Evolutionary conservation across 495 filamentous ascomycete genomes (phyloP).

Genomic region (Umbilicaria muhlenbergii): DNA sequence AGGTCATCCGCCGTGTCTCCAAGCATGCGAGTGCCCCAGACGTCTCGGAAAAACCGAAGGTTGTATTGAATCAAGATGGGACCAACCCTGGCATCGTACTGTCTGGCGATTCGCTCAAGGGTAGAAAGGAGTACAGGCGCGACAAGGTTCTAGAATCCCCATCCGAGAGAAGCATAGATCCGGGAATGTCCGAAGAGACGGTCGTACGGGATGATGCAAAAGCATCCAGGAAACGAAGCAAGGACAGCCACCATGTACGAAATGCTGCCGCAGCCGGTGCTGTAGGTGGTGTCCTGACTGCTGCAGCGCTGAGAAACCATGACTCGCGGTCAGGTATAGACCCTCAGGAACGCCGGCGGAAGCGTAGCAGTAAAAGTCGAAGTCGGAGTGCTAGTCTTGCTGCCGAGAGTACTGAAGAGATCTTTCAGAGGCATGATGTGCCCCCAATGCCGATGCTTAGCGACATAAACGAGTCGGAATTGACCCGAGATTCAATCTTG

Average conservation of each 20-base stretch:
- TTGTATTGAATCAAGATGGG: constrained; percentile 45
- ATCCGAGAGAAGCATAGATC: constrained; percentile 28
- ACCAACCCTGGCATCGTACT: constrained; percentile 42
- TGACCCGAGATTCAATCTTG: constrained; percentile 79
- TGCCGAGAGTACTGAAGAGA: constrained; percentile 41
- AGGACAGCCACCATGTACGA: constrained; percentile 31
- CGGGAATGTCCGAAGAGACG: constrained; percentile 28
- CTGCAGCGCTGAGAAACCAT: constrained; percentile 47
- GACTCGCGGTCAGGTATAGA: constrained; percentile 40
- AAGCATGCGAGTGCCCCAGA: constrained; percentile 59
- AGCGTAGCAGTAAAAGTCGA: constrained; percentile 31
- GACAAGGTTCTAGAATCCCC: constrained; percentile 27
- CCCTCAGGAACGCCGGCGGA: constrained; percentile 29
- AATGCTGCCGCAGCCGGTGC: constrained; percentile 39
- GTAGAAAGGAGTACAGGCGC: constrained; percentile 29
- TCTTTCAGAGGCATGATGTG: constrained; percentile 43
- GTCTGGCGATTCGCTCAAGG: constrained; percentile 36
- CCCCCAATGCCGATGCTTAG: constrained; percentile 77
- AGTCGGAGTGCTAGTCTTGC: constrained; percentile 42
- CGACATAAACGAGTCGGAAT: constrained; percentile 64
- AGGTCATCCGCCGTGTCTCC: constrained; percentile 39
- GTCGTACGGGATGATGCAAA: constrained; percentile 37
- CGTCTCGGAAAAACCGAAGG: constrained; percentile 43
- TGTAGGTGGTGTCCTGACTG: constrained; percentile 42
- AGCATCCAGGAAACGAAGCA: constrained; percentile 41